Percentiles rank a stretch among this genome's conserved stretches.
These are phyloP conservation scores for Aspergillus cavernicola DNA, from an alignment of 495 filamentous ascomycete species.

Conservation along the genomic window DNA sequence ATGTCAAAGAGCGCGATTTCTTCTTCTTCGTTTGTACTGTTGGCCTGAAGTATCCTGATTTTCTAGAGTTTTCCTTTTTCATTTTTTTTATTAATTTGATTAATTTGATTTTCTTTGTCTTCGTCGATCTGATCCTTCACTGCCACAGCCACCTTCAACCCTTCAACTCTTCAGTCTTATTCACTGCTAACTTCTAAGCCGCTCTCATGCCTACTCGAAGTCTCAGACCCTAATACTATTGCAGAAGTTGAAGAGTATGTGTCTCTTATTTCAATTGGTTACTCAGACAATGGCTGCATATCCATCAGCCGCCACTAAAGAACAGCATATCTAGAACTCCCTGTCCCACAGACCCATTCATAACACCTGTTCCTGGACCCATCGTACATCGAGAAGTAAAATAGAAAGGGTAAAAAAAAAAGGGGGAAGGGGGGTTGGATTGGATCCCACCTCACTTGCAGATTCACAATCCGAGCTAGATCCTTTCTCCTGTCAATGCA, in stretches of 20 bases:
- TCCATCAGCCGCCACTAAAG: constrained; percentile 18
- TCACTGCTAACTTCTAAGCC: not conserved
- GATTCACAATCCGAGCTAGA: constrained; percentile 1
- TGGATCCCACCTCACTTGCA: constrained; percentile 11
- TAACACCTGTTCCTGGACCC: constrained; percentile 17
- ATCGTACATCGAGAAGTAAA: constrained; percentile 11
- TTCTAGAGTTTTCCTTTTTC: not conserved
- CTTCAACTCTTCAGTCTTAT: not conserved
- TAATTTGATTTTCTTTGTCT: constrained; percentile 1
- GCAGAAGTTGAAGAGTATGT: not conserved
- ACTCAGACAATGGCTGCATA: constrained; percentile 16
- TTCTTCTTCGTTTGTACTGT: not conserved
- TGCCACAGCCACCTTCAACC: not conserved
- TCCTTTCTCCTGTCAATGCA: not conserved
- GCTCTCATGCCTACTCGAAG: not conserved
- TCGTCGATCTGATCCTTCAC: not conserved
- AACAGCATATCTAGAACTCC: constrained; percentile 27
- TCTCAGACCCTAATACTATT: not conserved
- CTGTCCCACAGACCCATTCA: constrained; percentile 29
- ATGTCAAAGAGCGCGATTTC: not conserved
- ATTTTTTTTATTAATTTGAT: not conserved
- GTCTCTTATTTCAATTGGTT: constrained; percentile 8
- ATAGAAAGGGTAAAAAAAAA: not conserved
- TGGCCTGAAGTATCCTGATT: not conserved
- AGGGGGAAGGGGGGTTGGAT: not conserved